Percentiles rank a stretch among this genome's conserved stretches.
Conservation (phyloP, 441 rosid genomes). For the Sinapis alba region DNA sequence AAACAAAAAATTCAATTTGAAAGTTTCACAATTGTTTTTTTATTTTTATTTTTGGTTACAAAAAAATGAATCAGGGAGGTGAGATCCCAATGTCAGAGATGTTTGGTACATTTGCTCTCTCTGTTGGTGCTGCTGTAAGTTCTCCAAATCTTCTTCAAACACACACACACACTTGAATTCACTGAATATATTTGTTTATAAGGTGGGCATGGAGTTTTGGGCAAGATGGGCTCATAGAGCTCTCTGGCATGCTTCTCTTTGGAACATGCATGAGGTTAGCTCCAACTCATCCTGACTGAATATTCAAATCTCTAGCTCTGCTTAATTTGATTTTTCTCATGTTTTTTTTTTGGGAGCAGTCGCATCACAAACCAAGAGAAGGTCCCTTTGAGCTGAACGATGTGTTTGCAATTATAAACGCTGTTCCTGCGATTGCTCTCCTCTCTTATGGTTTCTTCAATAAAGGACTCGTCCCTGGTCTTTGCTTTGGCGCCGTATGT, state of each 20-base stretch:
- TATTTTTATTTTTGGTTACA: not conserved
- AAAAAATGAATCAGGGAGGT: conserved; percentile 57
- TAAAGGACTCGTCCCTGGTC: conserved; percentile 84
- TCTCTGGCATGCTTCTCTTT: conserved; percentile 96
- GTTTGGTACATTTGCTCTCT: conserved; percentile 90
- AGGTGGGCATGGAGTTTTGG: conserved; percentile 99
- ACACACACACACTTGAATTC: not conserved
- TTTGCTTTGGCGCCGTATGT: conserved; percentile 92
- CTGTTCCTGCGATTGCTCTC: conserved; percentile 77
- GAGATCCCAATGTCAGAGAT: conserved; percentile 72
- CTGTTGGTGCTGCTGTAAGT: conserved; percentile 96
- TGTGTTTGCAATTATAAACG: conserved; percentile 81
- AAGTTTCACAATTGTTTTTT: not conserved
- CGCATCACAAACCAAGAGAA: conserved; percentile 87
- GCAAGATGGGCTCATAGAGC: conserved; percentile 97
- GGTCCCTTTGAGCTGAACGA: conserved; percentile 91
- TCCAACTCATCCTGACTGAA: not conserved
- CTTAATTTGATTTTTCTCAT: not conserved
- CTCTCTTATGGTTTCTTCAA: conserved; percentile 77
- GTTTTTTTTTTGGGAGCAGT: conserved; percentile 41
- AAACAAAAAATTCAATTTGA: no score
- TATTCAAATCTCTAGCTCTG: not conserved
- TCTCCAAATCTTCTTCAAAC: not conserved
- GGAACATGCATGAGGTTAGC: conserved; percentile 65
- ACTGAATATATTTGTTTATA: not conserved